Conservation (phyloP, 208 protist species). For the Leptomonas seymouri region DNA sequence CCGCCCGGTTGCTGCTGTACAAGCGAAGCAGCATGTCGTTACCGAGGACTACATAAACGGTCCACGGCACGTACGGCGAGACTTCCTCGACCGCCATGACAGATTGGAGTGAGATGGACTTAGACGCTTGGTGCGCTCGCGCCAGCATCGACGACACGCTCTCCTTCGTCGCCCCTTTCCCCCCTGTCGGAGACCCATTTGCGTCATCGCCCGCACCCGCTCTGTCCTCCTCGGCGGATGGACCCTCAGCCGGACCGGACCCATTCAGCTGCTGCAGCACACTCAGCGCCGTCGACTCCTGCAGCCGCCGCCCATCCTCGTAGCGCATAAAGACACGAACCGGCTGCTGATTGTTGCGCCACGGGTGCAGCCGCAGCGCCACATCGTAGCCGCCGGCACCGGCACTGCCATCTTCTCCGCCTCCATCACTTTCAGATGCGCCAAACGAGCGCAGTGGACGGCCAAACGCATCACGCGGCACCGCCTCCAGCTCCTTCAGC, state of each 20-base stretch:
- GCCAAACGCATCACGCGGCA: slow-evolving; percentile 26
- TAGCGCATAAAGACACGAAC: slow-evolving; percentile 46
- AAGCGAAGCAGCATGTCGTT: slow-evolving; percentile 74
- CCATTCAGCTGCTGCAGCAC: slow-evolving; percentile 28
- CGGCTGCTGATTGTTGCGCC: slow-evolving; percentile 45
- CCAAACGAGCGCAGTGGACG: slow-evolving; percentile 16
- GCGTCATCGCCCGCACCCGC: slow-evolving; percentile 23
- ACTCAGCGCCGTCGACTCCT: slow-evolving; percentile 34
- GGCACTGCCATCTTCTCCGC: not conserved
- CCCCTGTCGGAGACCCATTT: not conserved
- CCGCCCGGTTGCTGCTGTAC: slow-evolving; percentile 54
- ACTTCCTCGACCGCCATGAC: slow-evolving; percentile 49
- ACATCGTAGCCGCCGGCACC: slow-evolving; percentile 42
- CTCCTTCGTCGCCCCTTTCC: slow-evolving; percentile 4
- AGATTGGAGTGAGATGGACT: slow-evolving; percentile 29
- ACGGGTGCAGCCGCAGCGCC: slow-evolving; percentile 33
- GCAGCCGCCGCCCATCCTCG: slow-evolving; percentile 57
- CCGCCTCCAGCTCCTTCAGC: slow-evolving; percentile 35
- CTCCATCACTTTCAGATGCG: not conserved
- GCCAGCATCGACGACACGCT: not conserved
- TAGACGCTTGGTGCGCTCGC: slow-evolving; percentile 25
- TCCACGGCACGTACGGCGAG: slow-evolving; percentile 40
- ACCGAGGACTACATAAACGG: slow-evolving; percentile 49
- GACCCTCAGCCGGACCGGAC: not conserved
- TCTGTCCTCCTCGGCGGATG: not conserved